Percentiles rank a stretch among this genome's conserved stretches.
Evolutionary conservation across 768 basidiomycete species (phyloP).

Genomic region (Boletus edulis): DNA sequence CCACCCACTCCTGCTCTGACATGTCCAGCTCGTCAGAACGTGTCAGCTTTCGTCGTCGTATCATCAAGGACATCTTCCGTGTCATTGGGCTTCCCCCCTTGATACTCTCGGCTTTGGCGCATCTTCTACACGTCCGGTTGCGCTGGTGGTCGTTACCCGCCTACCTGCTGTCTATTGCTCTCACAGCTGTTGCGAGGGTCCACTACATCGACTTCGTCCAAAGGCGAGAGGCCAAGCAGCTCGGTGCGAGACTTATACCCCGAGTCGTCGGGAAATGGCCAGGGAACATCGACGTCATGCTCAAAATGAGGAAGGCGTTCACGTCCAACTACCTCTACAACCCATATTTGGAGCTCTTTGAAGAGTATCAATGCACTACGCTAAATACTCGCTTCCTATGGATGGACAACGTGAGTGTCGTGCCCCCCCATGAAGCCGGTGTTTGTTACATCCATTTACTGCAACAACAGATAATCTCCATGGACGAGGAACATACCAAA

Average conservation of each 20-base stretch:
- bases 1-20: neutral
- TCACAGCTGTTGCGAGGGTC: constrained; percentile 38
- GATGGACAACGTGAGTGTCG: constrained; percentile 57
- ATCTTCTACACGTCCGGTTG: constrained; percentile 29
- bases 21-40: constrained; percentile 1
- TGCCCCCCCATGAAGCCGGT: neutral
- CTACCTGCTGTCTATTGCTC: constrained; percentile 41
- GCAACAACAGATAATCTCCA: constrained; percentile 57
- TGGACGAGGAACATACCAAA: constrained; percentile 70
- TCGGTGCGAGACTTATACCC: constrained; percentile 54
- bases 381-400: constrained; percentile 68
- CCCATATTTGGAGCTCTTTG: constrained; percentile 62
- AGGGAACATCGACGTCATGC: constrained; percentile 70
- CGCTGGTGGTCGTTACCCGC: constrained; percentile 37
- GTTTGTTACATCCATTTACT: neutral
- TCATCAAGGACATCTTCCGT: constrained; percentile 45
- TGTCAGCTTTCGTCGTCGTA: constrained; percentile 45
- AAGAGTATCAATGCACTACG: constrained; percentile 69
- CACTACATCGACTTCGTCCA: constrained; percentile 37
- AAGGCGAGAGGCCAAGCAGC: constrained; percentile 40
- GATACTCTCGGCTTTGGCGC: constrained; percentile 32
- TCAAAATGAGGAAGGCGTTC: constrained; percentile 53
- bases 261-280: constrained; percentile 69
- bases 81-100: constrained; percentile 42
- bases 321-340: constrained; percentile 60